Evolutionary conservation across 2,329 filamentous ascomycete species (phyloP).

Genomic region (Alternaria sp.): DNA sequence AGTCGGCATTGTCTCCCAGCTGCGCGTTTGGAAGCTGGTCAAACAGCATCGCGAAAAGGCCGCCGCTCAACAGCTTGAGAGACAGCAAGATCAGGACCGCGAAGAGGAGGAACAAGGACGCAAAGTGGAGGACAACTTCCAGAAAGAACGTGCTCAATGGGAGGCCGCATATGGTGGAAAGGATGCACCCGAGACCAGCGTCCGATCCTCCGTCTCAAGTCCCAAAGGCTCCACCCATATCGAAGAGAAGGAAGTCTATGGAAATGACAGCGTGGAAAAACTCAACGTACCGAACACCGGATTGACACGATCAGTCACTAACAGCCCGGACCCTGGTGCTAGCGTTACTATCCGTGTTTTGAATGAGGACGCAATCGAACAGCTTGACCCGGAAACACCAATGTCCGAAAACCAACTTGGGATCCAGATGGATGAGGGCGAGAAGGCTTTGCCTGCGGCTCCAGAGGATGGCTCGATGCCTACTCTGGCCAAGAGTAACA

Average conservation of each 20-base stretch:
- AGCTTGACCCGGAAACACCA: constrained; percentile 44
- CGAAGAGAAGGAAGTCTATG: constrained; percentile 49
- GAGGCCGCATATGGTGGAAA: constrained; percentile 78
- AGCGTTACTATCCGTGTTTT: constrained; percentile 64
- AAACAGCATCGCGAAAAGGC: constrained; percentile 60
- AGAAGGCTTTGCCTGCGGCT: constrained; percentile 12
- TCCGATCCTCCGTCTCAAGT: constrained; percentile 52
- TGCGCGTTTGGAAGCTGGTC: constrained; percentile 85
- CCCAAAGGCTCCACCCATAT: constrained; percentile 47
- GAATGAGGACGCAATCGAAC: constrained; percentile 56
- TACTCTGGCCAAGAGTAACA: constrained; percentile 18
- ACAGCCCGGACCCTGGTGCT: constrained; percentile 48
- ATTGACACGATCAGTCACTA: constrained; percentile 48
- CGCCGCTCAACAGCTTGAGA: constrained; percentile 57
- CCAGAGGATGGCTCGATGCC: constrained; percentile 13
- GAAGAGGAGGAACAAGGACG: constrained; percentile 76
- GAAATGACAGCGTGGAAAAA: constrained; percentile 64
- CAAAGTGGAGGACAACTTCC: constrained; percentile 68
- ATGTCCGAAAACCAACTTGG: constrained; percentile 25
- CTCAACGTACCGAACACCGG: constrained; percentile 58
- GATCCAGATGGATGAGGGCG: not conserved
- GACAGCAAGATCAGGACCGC: constrained; percentile 66
- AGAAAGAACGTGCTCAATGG: constrained; percentile 73
- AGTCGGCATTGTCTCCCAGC: constrained; percentile 81
- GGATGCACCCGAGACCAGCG: constrained; percentile 59